Base-by-base conservation (phyloP, 805 yeast species). In the Jamesozyma gamospora region DNA sequence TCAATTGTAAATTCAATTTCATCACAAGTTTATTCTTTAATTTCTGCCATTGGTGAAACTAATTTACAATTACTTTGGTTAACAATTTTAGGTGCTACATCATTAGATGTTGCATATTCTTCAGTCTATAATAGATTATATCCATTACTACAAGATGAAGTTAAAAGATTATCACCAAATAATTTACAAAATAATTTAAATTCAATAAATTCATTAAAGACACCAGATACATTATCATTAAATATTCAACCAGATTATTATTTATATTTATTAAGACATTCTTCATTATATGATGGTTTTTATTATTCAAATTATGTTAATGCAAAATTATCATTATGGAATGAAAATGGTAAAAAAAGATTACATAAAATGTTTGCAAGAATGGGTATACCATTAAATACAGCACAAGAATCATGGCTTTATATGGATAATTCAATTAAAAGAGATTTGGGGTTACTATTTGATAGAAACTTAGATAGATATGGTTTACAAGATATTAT, bases 391-490 rank as follows among this genome's bases (percentile, higher is more conserved):
- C 80, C 96, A 0, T 66, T 92, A 35, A 80, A 77, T 5, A 79
- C 81, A n/a, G 92, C 97, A 0, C 82, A 79, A 52, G 95, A 92
- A 58, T 78, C 78, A 41, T 92, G 97, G 97, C 69, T 81, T 19
- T 94, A 90, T 57, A 76, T 90, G 79, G 92, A 86, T 55, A 74
- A 83, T 29, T 70, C 72, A 9, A 67, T 90, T 37, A 94, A 92
- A 57, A 75, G 79, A 41, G 80, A 77, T 44, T 64, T 92, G 18
- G 79, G 81, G 17, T 56, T 67, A 12, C 79, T 84, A 17, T 82
- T 92, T 53, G 72, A 68, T 43, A 77, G 75, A 49, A 82, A 84
- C 42, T 64, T 85, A 9, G 82, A 79, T 1, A 65, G 74, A 40
- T 87, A 82, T 56, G 95, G 92, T 4, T 65, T 92, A 25, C 92